phyloP scores from a whole-genome alignment of 257 asterid species.

The Solanum rostratum region DNA sequence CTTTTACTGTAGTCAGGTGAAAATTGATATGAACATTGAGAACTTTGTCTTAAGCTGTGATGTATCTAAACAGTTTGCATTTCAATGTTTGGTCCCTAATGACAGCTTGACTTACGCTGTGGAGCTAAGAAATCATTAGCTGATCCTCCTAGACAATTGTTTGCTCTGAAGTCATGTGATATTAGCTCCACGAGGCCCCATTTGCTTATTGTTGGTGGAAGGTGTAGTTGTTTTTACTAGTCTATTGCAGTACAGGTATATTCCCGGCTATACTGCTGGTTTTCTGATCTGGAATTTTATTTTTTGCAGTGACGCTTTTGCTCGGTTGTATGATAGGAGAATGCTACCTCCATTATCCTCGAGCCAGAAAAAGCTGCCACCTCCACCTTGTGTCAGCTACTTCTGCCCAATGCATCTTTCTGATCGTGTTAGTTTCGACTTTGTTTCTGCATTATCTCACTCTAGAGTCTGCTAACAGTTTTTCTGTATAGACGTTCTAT shows the following conservation, averaged over 20 bases:
- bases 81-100: background rate
- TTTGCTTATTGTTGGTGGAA: constrained; percentile 96
- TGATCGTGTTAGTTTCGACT: constrained; percentile 48
- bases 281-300: background rate
- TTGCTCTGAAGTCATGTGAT: constrained; percentile 83
- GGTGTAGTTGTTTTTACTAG: constrained; percentile 26
- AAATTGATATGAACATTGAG: background rate
- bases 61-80: background rate
- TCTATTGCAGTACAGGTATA: background rate
- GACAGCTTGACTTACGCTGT: constrained; percentile 89
- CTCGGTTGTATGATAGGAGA: constrained; percentile 91
- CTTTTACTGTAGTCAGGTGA: background rate
- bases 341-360: constrained; percentile 96
- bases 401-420: constrained; percentile 97
- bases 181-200: constrained; percentile 88
- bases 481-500: background rate
- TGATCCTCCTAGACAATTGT: constrained; percentile 79
- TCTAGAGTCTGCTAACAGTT: background rate
- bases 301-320: constrained; percentile 89
- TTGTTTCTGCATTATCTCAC: background rate
- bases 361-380: constrained; percentile 64
- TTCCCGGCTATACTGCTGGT: background rate
- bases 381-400: constrained; percentile 89
- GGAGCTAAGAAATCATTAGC: constrained; percentile 79
- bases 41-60: background rate